Conservation (phyloP, 371 early-diverging fungal species). For the Aphelidium insulamus region DNA sequence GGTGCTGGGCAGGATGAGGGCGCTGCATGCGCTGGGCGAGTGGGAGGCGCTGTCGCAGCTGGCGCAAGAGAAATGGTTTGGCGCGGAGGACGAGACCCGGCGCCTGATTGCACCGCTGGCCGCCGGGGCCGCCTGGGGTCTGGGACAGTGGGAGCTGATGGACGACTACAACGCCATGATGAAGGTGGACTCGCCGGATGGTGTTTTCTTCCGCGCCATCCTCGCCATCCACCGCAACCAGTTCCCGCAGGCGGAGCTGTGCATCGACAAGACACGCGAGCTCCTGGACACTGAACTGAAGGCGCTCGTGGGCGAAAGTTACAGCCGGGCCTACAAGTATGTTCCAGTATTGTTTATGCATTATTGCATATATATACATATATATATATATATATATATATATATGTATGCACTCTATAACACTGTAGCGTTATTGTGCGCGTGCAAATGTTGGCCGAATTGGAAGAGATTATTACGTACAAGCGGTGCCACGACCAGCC, state of each 20-base stretch:
- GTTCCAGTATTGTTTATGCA: conserved; percentile 1
- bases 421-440: conserved; percentile 57
- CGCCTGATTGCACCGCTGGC: conserved; percentile 62
- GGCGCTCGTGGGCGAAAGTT: conserved; percentile 79
- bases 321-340: conserved; percentile 69
- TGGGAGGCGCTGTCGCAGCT: conserved; percentile 70
- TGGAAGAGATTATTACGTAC: conserved; percentile 86
- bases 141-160: conserved; percentile 76
- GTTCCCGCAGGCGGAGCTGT: conserved; percentile 42
- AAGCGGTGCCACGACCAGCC: conserved; percentile 59
- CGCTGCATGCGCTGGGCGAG: conserved; percentile 77
- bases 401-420: too few relatives aligned
- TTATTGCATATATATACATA: too few relatives aligned
- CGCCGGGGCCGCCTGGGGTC: conserved; percentile 86
- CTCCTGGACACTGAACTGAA: conserved; percentile 72
- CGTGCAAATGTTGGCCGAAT: conserved; percentile 88
- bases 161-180: conserved; percentile 67
- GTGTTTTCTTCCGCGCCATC: conserved; percentile 63
- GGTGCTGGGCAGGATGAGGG: conserved; percentile 70
- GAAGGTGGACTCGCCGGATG: conserved; percentile 44
- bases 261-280: conserved; percentile 62
- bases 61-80: conserved; percentile 73
- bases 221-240: conserved; percentile 62
- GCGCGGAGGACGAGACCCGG: conserved; percentile 19
- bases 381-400: too few relatives aligned